Conservation (phyloP, 2,329 filamentous ascomycete species). For the Fusarium vanettenii region DNA sequence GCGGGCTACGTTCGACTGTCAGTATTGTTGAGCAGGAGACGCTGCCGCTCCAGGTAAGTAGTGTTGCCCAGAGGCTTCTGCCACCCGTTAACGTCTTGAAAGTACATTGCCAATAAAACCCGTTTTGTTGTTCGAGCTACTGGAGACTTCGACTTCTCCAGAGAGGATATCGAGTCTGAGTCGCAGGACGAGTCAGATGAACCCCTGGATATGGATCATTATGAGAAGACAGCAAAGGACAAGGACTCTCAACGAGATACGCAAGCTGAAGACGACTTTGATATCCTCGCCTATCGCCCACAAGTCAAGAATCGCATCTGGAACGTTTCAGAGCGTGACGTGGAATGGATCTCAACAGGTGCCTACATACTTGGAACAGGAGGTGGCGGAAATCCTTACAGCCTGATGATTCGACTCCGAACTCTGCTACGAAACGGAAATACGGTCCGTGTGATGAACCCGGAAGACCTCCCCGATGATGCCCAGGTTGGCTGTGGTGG, state of each 20-base stretch:
- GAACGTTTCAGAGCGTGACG: conserved; percentile 68
- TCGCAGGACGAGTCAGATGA: conserved; percentile 3
- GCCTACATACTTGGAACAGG: conserved; percentile 72
- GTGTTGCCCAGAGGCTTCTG: fast-evolving
- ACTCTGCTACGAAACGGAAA: conserved; percentile 63
- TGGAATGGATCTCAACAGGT: conserved; percentile 67
- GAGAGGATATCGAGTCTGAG: conserved; percentile 1
- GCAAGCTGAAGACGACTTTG: conserved; percentile 38
- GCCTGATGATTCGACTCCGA: conserved; percentile 62
- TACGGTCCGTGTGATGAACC: conserved; percentile 62
- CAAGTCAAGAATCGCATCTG: conserved; percentile 63
- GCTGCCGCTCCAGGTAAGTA: conserved; percentile 62
- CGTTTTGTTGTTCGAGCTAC: conserved; percentile 69
- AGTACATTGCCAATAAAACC: conserved; percentile 65
- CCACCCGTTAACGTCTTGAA: conserved; percentile 8
- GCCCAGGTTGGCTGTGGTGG: conserved; percentile 67
- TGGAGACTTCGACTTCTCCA: conserved; percentile 64
- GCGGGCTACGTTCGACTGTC: conserved; percentile 57
- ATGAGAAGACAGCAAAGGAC: conserved; percentile 28
- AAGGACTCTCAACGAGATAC: neutral
- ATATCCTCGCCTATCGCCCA: conserved; percentile 60
- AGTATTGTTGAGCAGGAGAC: conserved; percentile 64
- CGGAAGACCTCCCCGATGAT: conserved; percentile 61
- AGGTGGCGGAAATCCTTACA: conserved; percentile 67
- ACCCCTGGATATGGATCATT: conserved; percentile 32